Evolutionary conservation across 139 green algal genomes (phyloP), one percentile per base, ranked within the genome.

Genomic region (Pseudopediastrum boryanum): DNA sequence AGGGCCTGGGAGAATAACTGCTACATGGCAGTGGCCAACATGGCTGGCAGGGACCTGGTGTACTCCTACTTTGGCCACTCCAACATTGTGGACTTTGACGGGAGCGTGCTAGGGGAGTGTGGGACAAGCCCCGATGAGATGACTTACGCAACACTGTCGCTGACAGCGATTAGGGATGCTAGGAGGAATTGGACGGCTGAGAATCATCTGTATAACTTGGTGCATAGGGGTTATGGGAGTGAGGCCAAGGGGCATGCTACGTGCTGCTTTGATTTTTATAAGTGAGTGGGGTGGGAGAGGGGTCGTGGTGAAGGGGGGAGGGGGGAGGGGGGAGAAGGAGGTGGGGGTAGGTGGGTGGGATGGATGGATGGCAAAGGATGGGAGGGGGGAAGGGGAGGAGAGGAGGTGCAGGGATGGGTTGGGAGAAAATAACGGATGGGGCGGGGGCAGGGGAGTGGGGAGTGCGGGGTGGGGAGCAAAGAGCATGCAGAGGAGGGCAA

Each of bases 221-320:
- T 90, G 44, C 89, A 94, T 79, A 79, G 89, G 13, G 89, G 89
- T 19, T 93, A 91, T 84, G 90, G 85, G 7, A 71, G 42, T 2
- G 85, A 90, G 74, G 39, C 85, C 0, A 52, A 77, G 5, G 89
- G 89, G 33, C 75, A 85, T 9, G 78, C 89, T 39, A 81, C 72
- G n/a, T 93, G 88, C 81, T 78, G 75, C 77, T 89, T 94, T 31
- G 77, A 90, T 36, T 94, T 94, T 62, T 94, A 94, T 86, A 89
- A 92, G 71, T 69, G 13, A 56, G 12, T n/a, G n/a, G n/a, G n/a
- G n/a, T n/a, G n/a, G n/a, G n/a, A n/a, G n/a, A n/a, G n/a, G n/a
- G n/a, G n/a, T n/a, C n/a, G n/a, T n/a, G n/a, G n/a, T n/a, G n/a
- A n/a, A n/a, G n/a, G n/a, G n/a, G n/a, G n/a, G n/a, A n/a, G n/a